These are phyloP conservation scores for Cordyceps fumosorosea DNA, from an alignment of 2,329 filamentous ascomycete genomes.

Conservation along the genomic window DNA sequence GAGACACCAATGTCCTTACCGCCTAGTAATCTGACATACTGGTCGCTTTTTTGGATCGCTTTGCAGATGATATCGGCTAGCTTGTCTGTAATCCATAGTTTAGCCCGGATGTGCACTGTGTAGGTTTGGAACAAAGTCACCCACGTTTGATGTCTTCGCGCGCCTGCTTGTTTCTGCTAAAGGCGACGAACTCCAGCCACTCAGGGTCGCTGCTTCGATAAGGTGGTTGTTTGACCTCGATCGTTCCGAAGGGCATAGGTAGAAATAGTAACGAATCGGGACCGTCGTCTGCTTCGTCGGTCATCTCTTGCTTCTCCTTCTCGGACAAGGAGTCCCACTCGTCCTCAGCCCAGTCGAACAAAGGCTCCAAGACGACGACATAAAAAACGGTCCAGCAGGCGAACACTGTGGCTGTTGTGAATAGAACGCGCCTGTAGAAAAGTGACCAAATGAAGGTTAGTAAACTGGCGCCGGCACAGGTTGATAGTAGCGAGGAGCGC, in stretches of 20 bases:
- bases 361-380: constrained; percentile 38
- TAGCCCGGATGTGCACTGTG: not conserved
- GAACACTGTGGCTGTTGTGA: constrained; percentile 28
- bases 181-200: constrained; percentile 52
- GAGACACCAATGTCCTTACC: constrained; percentile 43
- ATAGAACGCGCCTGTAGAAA: constrained; percentile 18
- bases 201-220: constrained; percentile 56
- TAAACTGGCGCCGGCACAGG: not conserved
- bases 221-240: constrained; percentile 38
- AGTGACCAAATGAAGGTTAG: not conserved
- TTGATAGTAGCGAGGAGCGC: not conserved
- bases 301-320: constrained; percentile 36
- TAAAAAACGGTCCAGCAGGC: constrained; percentile 38
- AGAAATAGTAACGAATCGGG: constrained; percentile 47
- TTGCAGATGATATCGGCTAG: constrained; percentile 31
- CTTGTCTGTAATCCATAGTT: constrained; percentile 21
- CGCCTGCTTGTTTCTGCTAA: constrained; percentile 47
- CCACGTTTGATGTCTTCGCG: constrained; percentile 41
- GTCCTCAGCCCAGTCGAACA: constrained; percentile 36
- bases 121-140: constrained; percentile 17
- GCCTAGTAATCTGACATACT: constrained; percentile 34
- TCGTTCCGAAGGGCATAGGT: constrained; percentile 54
- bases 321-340: constrained; percentile 36
- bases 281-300: constrained; percentile 36
- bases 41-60: constrained; percentile 34